Conservation (phyloP, 164 flowering plant species). For the Euptelea pleiosperma region DNA sequence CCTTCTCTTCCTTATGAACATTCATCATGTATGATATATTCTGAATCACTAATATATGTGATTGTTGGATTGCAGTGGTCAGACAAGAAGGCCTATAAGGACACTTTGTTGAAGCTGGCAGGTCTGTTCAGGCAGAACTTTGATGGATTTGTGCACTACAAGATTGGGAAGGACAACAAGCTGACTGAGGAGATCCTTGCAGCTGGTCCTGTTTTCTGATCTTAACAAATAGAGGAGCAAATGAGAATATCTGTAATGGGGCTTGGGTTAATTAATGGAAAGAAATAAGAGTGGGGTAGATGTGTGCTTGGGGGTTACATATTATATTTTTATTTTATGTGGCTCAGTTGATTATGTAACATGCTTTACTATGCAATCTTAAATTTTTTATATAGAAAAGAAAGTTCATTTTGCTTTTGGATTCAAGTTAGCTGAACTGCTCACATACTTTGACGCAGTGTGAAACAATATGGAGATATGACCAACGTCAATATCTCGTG, state of each 20-base stretch:
- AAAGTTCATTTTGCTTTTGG: too few relatives aligned
- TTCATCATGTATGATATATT: background rate
- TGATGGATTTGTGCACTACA: constrained; percentile 61
- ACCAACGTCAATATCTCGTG: too few relatives aligned
- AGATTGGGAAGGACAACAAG: constrained; percentile 75
- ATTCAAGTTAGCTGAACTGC: too few relatives aligned
- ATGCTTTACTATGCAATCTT: too few relatives aligned
- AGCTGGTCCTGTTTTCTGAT: constrained; percentile 81
- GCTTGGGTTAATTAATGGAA: too few relatives aligned
- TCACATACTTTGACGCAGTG: too few relatives aligned
- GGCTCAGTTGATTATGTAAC: too few relatives aligned
- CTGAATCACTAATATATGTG: background rate
- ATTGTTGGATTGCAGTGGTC: constrained; percentile 58
- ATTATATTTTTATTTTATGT: too few relatives aligned
- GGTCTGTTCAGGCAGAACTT: constrained; percentile 91
- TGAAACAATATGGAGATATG: too few relatives aligned
- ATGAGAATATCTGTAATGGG: background rate
- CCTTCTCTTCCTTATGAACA: background rate
- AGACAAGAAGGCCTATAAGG: constrained; percentile 70
- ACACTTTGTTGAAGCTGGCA: constrained; percentile 70
- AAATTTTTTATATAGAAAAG: too few relatives aligned
- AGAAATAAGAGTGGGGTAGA: too few relatives aligned
- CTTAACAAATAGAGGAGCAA: background rate
- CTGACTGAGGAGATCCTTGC: constrained; percentile 85
- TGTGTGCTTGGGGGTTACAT: too few relatives aligned